Evolutionary conservation across 768 basidiomycete genomes (phyloP).

Genomic region (Termitomyces sp.): DNA sequence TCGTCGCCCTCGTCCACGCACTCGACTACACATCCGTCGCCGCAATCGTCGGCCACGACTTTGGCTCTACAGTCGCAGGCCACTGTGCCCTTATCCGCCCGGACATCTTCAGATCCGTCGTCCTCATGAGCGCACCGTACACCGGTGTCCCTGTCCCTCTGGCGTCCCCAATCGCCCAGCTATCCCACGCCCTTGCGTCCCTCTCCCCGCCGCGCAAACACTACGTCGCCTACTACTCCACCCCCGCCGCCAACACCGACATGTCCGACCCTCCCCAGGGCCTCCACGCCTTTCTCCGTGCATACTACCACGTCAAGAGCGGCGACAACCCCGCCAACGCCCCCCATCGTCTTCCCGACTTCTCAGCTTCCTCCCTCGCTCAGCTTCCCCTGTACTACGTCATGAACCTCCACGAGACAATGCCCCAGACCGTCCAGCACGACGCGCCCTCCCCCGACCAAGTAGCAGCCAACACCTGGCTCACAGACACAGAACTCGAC

Average conservation of each 20-base stretch:
- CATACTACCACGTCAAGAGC: constrained; percentile 56
- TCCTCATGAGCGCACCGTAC: constrained; percentile 59
- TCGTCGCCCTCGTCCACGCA: constrained; percentile 44
- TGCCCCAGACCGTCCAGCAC: constrained; percentile 42
- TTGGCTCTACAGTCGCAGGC: constrained; percentile 50
- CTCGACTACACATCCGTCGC: constrained; percentile 43
- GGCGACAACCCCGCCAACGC: constrained; percentile 42
- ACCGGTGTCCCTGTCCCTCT: constrained; percentile 34
- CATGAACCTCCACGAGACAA: constrained; percentile 49
- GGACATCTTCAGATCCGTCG: constrained; percentile 49
- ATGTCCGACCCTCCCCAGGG: constrained; percentile 39
- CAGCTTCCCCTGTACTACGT: constrained; percentile 55
- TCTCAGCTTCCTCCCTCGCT: constrained; percentile 29
- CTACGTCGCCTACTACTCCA: constrained; percentile 47
- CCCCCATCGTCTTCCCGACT: constrained; percentile 30
- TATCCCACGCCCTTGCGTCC: constrained; percentile 26
- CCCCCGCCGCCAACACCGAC: constrained; percentile 40
- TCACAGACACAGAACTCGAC: constrained; percentile 40
- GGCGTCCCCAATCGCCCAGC: not conserved
- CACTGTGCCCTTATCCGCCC: constrained; percentile 50
- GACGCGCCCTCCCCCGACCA: constrained; percentile 28
- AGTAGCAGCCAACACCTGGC: constrained; percentile 33
- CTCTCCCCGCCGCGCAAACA: constrained; percentile 53
- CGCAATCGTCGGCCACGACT: constrained; percentile 59
- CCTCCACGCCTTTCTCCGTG: constrained; percentile 43